Conservation (phyloP, 2,329 filamentous ascomycete species). For the Aspergillus caelatus region DNA sequence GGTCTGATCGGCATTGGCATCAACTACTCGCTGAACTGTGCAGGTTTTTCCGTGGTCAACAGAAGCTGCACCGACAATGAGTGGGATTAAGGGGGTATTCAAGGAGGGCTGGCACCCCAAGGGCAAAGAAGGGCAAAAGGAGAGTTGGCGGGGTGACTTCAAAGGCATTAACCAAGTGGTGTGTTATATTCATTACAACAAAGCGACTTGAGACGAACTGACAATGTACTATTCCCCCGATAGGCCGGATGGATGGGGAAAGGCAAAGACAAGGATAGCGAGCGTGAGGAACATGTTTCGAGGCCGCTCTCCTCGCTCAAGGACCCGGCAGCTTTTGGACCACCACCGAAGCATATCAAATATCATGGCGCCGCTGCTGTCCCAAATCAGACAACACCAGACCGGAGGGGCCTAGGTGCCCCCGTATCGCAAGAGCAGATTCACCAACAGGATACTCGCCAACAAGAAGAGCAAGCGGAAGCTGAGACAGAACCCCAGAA, state of each 20-base stretch:
- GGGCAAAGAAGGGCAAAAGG: slow-evolving; percentile 54
- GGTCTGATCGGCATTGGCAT: slow-evolving; percentile 7
- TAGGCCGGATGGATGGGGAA: slow-evolving; percentile 64
- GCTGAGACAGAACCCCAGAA: slow-evolving; percentile 31
- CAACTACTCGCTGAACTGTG: background rate
- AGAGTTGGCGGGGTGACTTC: slow-evolving; percentile 59
- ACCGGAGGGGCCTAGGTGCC: slow-evolving; percentile 47
- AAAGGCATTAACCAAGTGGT: slow-evolving; percentile 62
- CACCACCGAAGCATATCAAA: slow-evolving; percentile 71
- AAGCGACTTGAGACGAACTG: slow-evolving; percentile 17
- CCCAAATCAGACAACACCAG: slow-evolving; percentile 49
- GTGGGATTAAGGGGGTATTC: slow-evolving; percentile 49
- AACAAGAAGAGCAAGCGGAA: slow-evolving; percentile 25
- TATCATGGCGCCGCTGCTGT: slow-evolving; percentile 51
- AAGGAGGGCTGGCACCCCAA: slow-evolving; percentile 60
- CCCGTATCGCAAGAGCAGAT: slow-evolving; percentile 45
- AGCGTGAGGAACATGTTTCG: slow-evolving; percentile 55
- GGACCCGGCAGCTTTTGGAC: slow-evolving; percentile 77
- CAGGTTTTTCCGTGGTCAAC: background rate
- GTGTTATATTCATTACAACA: slow-evolving; percentile 26
- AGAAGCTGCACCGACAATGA: slow-evolving; percentile 39
- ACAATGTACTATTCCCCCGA: slow-evolving; percentile 25
- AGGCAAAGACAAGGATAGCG: slow-evolving; percentile 49
- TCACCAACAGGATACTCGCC: slow-evolving; percentile 32
- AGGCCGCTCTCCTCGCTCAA: slow-evolving; percentile 70